Evolutionary conservation across 805 yeast genomes (phyloP).

Genomic region (Candida awuae): DNA sequence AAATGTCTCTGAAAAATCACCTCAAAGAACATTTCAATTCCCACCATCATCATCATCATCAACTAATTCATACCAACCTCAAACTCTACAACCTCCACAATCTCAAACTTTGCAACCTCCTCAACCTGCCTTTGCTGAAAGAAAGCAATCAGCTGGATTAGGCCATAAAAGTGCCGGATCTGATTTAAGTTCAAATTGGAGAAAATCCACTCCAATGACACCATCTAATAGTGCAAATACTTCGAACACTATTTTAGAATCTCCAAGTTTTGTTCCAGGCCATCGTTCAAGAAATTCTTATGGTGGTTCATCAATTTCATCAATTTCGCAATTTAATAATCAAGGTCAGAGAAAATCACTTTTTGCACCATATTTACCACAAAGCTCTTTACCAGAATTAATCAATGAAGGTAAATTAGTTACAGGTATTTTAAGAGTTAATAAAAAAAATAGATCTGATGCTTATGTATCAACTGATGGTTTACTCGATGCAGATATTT

Average conservation of each 20-base stretch:
- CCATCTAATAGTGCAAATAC: conserved; percentile 14
- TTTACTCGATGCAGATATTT: conserved; percentile 89
- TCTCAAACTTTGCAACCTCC: conserved; percentile 38
- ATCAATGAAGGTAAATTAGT: conserved; percentile 87
- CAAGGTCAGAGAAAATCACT: conserved; percentile 59
- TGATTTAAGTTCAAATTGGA: conserved; percentile 55
- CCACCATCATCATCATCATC: too few relatives aligned
- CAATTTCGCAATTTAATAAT: conserved; percentile 32
- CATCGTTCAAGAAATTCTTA: conserved; percentile 60
- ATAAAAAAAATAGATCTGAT: conserved; percentile 92
- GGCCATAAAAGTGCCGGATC: conserved; percentile 35
- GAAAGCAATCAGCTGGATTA: conserved; percentile 17
- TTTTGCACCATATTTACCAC: conserved; percentile 95
- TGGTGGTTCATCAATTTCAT: conserved; percentile 50
- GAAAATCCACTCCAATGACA: conserved; percentile 34
- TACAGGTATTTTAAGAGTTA: conserved; percentile 86
- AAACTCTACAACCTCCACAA: neutral
- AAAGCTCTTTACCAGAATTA: conserved; percentile 81
- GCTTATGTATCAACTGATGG: conserved; percentile 99
- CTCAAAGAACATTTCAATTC: conserved; percentile 51
- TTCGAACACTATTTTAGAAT: conserved; percentile 14
- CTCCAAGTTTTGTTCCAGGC: conserved; percentile 56
- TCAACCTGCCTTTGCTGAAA: conserved; percentile 41
- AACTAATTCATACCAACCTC: too few relatives aligned
- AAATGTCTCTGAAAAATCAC: conserved; percentile 29